phyloP scores from a whole-genome alignment of 257 asterid species.

The Plantago major region DNA sequence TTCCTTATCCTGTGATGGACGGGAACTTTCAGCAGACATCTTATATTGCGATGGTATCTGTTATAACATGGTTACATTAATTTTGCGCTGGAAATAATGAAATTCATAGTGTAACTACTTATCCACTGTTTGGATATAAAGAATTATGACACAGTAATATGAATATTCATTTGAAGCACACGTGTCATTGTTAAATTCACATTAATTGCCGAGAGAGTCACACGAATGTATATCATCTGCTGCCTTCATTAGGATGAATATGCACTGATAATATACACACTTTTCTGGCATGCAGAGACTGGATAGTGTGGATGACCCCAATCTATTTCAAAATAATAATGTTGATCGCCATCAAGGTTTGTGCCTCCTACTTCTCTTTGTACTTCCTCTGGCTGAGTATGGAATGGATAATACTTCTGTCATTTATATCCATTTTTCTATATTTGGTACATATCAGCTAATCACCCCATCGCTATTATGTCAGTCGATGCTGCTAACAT shows the following conservation, averaged over 20 bases:
- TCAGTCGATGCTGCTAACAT: slow-evolving; percentile 74
- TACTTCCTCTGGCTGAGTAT: background rate
- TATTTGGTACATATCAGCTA: slow-evolving; percentile 10
- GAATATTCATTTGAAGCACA: background rate
- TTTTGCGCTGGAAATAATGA: background rate
- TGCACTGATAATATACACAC: slow-evolving; percentile 10
- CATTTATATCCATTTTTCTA: slow-evolving; percentile 8
- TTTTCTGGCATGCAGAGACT: slow-evolving; percentile 48
- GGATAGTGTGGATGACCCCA: slow-evolving; percentile 58
- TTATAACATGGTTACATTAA: slow-evolving; percentile 8
- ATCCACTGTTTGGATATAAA: background rate
- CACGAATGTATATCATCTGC: background rate
- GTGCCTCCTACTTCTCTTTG: slow-evolving; percentile 13
- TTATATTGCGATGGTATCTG: slow-evolving; percentile 60
- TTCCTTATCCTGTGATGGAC: slow-evolving; percentile 47
- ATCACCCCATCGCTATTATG: slow-evolving; percentile 23
- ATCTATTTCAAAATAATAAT: slow-evolving; percentile 37
- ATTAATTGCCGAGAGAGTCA: no score
- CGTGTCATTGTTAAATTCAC: no score
- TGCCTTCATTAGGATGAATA: slow-evolving; percentile 13
- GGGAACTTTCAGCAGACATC: slow-evolving; percentile 63
- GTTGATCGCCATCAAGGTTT: slow-evolving; percentile 77
- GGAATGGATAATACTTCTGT: background rate
- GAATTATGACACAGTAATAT: background rate
- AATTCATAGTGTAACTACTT: background rate